Percentiles rank a stretch among this genome's conserved stretches.
Evolutionary conservation across 2,329 filamentous ascomycete genomes (phyloP).

Genomic region (Nigrospora sphaerica): DNA sequence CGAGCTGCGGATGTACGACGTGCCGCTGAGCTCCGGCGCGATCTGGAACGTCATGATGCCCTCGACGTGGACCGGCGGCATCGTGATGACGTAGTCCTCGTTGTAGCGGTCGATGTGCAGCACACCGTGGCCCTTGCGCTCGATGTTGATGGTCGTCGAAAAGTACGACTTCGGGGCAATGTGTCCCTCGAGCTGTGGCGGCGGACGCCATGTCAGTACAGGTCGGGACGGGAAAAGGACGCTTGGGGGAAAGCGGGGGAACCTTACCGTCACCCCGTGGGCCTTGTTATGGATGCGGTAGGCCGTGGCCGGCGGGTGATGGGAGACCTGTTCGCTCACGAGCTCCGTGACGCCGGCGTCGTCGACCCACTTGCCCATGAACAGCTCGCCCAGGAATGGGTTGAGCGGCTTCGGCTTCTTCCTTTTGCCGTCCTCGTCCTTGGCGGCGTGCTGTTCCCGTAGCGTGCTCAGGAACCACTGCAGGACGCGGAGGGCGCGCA

Average conservation of each 20-base stretch:
- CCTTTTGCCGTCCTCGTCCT: constrained; percentile 74
- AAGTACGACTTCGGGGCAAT: constrained; percentile 97
- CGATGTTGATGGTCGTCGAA: constrained; percentile 87
- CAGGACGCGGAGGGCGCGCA: constrained; percentile 78
- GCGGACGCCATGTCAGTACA: background rate
- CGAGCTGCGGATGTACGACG: constrained; percentile 78
- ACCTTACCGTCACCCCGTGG: constrained; percentile 54
- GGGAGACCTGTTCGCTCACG: constrained; percentile 88
- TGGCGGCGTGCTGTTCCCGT: constrained; percentile 72
- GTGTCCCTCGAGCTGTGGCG: constrained; percentile 65
- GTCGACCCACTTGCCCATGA: constrained; percentile 86
- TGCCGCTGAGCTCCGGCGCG: constrained; percentile 84
- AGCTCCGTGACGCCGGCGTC: constrained; percentile 74
- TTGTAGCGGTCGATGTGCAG: constrained; percentile 50
- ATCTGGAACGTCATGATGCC: constrained; percentile 80
- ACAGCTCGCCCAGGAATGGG: constrained; percentile 91
- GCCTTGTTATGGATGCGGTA: constrained; percentile 87
- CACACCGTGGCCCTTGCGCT: constrained; percentile 86
- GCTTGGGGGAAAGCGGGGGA: background rate
- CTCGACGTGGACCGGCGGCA: constrained; percentile 88
- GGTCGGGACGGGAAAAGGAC: background rate
- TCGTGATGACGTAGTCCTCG: constrained; percentile 71
- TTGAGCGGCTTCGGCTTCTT: constrained; percentile 94
- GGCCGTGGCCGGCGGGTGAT: constrained; percentile 91
- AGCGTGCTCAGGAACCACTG: constrained; percentile 95